phyloP scores from a whole-genome alignment of 108 stramenopile species.

The Nannochloropsis salina region DNA sequence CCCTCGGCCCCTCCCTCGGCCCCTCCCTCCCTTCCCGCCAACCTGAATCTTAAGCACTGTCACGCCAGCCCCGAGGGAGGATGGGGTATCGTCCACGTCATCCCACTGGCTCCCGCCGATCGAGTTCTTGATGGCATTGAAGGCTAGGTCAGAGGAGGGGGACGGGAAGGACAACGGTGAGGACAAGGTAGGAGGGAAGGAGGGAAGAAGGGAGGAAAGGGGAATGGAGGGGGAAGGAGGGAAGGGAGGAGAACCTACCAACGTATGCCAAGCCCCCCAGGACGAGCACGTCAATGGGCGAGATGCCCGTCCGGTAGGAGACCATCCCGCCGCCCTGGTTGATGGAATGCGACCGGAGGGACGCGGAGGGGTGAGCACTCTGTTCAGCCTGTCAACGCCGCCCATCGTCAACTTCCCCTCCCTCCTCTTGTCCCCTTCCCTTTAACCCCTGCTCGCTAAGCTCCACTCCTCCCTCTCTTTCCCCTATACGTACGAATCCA shows the following conservation, averaged over 20 bases:
- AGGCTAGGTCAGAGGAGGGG: background rate
- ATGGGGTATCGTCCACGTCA: constrained; percentile 22
- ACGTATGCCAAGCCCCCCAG: background rate
- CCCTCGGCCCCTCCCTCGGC: background rate
- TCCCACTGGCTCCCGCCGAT: constrained; percentile 28
- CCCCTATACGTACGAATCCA: background rate
- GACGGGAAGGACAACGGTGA: background rate
- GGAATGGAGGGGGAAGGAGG: background rate
- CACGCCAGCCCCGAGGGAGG: constrained; percentile 40
- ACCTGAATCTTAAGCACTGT: constrained; percentile 47
- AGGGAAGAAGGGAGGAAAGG: background rate
- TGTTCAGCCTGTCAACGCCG: too few species aligned
- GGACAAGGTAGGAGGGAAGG: background rate
- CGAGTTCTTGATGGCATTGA: background rate
- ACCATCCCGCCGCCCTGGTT: background rate
- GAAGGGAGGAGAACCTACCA: background rate
- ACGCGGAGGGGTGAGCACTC: background rate
- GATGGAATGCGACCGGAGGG: background rate
- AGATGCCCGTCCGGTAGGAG: background rate
- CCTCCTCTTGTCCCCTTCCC: background rate
- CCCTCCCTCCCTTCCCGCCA: constrained; percentile 18
- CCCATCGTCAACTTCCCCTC: background rate
- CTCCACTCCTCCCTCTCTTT: background rate
- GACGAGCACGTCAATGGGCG: background rate
- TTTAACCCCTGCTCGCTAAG: too few species aligned